Conservation (phyloP, 495 filamentous ascomycete species). For the Penicillium dipodomyicola region DNA sequence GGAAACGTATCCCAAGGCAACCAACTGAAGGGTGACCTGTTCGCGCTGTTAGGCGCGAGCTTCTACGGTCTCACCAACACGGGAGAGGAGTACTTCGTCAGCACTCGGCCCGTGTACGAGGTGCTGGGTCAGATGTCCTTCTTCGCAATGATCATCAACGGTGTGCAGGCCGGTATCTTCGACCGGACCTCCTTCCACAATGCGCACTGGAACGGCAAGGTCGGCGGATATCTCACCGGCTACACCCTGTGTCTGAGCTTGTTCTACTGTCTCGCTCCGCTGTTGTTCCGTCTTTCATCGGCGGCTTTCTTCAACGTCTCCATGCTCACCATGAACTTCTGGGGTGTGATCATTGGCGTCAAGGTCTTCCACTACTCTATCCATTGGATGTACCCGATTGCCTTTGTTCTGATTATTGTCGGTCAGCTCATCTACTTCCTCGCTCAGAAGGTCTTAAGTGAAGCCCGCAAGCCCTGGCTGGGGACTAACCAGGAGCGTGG, state of each 20-base stretch:
- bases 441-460: slow-evolving; percentile 71
- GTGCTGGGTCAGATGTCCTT: slow-evolving; percentile 88
- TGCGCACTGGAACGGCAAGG: slow-evolving; percentile 63
- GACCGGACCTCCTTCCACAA: slow-evolving; percentile 68
- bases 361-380: slow-evolving; percentile 77
- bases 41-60: slow-evolving; percentile 81
- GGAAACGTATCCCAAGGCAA: slow-evolving; percentile 55
- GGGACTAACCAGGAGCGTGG: slow-evolving; percentile 80
- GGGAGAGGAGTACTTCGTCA: slow-evolving; percentile 89
- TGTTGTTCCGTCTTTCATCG: slow-evolving; percentile 81
- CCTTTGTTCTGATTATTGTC: slow-evolving; percentile 85
- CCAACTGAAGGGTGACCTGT: slow-evolving; percentile 88
- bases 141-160: slow-evolving; percentile 89
- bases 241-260: slow-evolving; percentile 78
- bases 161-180: slow-evolving; percentile 85
- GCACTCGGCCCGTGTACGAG: slow-evolving; percentile 83
- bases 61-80: slow-evolving; percentile 92
- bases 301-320: slow-evolving; percentile 98
- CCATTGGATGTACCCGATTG: slow-evolving; percentile 91
- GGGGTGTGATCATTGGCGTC: slow-evolving; percentile 89
- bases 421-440: slow-evolving; percentile 83
- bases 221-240: slow-evolving; percentile 78
- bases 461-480: slow-evolving; percentile 92
- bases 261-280: slow-evolving; percentile 85
- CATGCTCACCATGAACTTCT: slow-evolving; percentile 92